These are phyloP conservation scores for Didymella exigua DNA, from an alignment of 2,329 filamentous ascomycete species.

Conservation along the genomic window DNA sequence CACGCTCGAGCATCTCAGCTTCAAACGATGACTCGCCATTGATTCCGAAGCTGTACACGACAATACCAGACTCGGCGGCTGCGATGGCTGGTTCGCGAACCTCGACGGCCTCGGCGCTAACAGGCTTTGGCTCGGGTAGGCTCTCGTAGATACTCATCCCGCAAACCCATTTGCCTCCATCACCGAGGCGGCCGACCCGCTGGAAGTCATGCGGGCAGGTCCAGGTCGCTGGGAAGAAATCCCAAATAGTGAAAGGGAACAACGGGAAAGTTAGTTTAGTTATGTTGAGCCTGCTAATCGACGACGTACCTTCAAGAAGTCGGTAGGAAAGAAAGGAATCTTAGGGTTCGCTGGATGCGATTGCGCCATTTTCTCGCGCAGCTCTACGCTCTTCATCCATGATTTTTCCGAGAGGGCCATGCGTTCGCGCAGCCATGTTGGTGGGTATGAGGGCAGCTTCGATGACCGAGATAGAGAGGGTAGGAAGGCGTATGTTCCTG, in stretches of 20 bases:
- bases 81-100: conserved; percentile 18
- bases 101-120: conserved; percentile 19
- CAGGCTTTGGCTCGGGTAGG: conserved; percentile 24
- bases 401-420: conserved; percentile 39
- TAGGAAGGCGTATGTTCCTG: conserved; percentile 32
- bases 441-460: conserved; percentile 23
- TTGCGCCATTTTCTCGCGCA: conserved; percentile 35
- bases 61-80: conserved; percentile 29
- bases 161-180: conserved; percentile 46
- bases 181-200: conserved; percentile 39
- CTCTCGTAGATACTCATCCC: conserved; percentile 43
- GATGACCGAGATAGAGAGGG: conserved; percentile 25
- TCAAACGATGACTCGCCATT: conserved; percentile 44
- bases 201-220: conserved; percentile 44
- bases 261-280: too few species aligned
- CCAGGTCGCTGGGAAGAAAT: conserved; percentile 43
- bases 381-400: conserved; percentile 38
- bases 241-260: conserved; percentile 44
- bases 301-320: conserved; percentile 39
- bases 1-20: conserved; percentile 42
- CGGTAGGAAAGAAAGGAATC: conserved; percentile 39
- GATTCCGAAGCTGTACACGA: conserved; percentile 44
- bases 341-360: conserved; percentile 36
- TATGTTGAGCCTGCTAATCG: too few species aligned
- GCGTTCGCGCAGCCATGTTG: conserved; percentile 36